phyloP scores from a whole-genome alignment of 1,284 basidiomycete genomes.

The Apiotrichum gracile region DNA sequence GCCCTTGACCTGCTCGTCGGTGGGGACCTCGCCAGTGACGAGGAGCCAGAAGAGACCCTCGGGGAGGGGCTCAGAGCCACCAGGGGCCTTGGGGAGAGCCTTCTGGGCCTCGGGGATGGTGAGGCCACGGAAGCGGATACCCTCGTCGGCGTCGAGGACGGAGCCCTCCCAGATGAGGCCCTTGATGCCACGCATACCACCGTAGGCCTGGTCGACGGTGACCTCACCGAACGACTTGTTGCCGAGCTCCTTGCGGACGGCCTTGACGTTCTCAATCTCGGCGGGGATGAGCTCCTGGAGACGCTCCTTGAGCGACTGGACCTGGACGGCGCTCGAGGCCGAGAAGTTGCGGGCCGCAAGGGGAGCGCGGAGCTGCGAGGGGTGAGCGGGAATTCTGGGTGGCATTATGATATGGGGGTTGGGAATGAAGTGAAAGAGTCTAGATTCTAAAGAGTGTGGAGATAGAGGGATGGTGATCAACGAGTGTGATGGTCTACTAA shows the following conservation, averaged over 20 bases:
- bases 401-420: background rate
- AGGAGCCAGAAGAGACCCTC: conserved; percentile 94
- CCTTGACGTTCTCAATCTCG: conserved; percentile 83
- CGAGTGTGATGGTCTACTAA: background rate
- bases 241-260: conserved; percentile 72
- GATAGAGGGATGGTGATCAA: background rate
- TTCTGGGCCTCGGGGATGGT: conserved; percentile 85
- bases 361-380: conserved; percentile 12
- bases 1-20: conserved; percentile 73
- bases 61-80: conserved; percentile 83
- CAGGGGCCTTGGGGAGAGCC: conserved; percentile 78
- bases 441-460: background rate
- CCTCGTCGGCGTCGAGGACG: conserved; percentile 91
- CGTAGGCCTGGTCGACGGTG: conserved; percentile 77
- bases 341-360: conserved; percentile 48
- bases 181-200: conserved; percentile 82
- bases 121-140: conserved; percentile 91
- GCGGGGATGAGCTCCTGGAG: conserved; percentile 83
- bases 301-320: conserved; percentile 79
- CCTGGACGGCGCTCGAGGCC: conserved; percentile 56
- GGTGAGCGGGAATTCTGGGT: background rate
- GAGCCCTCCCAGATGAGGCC: conserved; percentile 87
- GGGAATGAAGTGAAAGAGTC: background rate
- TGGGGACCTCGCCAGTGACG: conserved; percentile 86
- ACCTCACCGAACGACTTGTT: conserved; percentile 86